phyloP scores from a whole-genome alignment of 129 eudicot species.

The Daucus carota region DH1_v3.0 NC_030385.2:10378501-10379000 shows the following conservation, averaged over 20 bases:
- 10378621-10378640: slow-evolving; percentile 98
- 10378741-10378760: slow-evolving; percentile 39
- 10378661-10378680: slow-evolving; percentile 82
- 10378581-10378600: slow-evolving; percentile 5
- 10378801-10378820: slow-evolving; percentile 93
- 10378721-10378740: slow-evolving; percentile 11
- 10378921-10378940: background rate
- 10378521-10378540: background rate
- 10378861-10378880: slow-evolving; percentile 64
- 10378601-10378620: slow-evolving; percentile 99
- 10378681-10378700: background rate
- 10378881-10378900: slow-evolving; percentile 1
- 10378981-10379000: slow-evolving; percentile 83
- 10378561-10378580: too few relatives aligned
- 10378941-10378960: slow-evolving; percentile 9
- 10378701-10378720: background rate
- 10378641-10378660: slow-evolving; percentile 98
- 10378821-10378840: slow-evolving; percentile 99
- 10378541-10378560: background rate
- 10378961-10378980: slow-evolving; percentile 90
- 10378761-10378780: slow-evolving; percentile 99
- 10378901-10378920: background rate
- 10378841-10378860: slow-evolving; percentile 93
- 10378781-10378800: slow-evolving; percentile 99
- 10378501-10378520: too few relatives aligned